Percentiles rank a stretch among this genome's conserved stretches.
These are phyloP conservation scores for Grigorovia humatica DNA, from an alignment of 805 yeast genomes.

Conservation along the genomic window DNA sequence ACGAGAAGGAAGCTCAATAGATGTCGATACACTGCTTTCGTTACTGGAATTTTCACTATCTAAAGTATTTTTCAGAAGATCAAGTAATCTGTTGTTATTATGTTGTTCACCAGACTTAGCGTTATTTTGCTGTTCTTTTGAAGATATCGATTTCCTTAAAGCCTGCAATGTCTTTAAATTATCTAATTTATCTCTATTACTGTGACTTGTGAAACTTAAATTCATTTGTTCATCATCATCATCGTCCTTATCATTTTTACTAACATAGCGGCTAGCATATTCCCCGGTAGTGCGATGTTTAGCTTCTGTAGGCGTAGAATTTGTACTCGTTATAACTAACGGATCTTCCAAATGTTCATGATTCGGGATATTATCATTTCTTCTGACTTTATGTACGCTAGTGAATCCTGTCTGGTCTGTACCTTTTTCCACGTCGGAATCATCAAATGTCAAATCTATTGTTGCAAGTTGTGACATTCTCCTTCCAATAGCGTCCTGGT, in stretches of 20 bases:
- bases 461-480: conserved; percentile 5
- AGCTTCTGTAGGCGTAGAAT: too few relatives aligned
- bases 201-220: neutral
- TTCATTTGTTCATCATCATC: neutral
- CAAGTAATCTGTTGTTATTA: neutral
- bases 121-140: neutral
- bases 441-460: conserved; percentile 15
- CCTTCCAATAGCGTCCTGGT: neutral
- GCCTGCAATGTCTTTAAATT: conserved; percentile 1
- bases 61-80: conserved; percentile 36
- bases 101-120: conserved; percentile 1
- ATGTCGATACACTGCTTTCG: neutral
- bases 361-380: too few relatives aligned
- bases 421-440: conserved; percentile 3
- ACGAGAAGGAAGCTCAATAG: neutral
- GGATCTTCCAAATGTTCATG: too few relatives aligned
- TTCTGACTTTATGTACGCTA: neutral
- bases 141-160: neutral
- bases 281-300: neutral
- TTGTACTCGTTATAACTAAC: too few relatives aligned
- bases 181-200: conserved; percentile 1
- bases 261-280: neutral
- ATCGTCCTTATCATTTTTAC: neutral
- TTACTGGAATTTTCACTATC: neutral
- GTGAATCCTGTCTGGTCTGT: neutral